Evolutionary conservation across 2,329 filamentous ascomycete species (phyloP).

Genomic region (Pezicula carpinea): DNA sequence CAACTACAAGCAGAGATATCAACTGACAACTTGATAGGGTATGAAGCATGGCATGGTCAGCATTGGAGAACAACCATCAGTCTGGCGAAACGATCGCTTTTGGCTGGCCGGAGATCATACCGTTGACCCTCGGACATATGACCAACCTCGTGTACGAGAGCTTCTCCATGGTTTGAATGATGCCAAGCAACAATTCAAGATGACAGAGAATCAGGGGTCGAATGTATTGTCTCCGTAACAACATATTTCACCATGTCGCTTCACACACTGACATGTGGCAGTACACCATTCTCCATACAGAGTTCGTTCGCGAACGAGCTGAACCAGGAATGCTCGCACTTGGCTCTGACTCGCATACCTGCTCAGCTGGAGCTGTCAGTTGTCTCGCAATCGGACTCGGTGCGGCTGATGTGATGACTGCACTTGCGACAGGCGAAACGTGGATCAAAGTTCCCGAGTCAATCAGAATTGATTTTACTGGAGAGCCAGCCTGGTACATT

Average conservation of each 20-base stretch:
- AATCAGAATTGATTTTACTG: constrained; percentile 35
- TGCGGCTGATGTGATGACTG: constrained; percentile 39
- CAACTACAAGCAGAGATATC: neutral
- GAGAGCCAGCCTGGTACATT: constrained; percentile 31
- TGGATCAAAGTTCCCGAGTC: constrained; percentile 43
- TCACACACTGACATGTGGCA: constrained; percentile 12
- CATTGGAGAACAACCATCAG: constrained; percentile 33
- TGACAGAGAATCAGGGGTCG: constrained; percentile 38
- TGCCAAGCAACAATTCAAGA: constrained; percentile 35
- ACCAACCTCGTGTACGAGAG: constrained; percentile 29
- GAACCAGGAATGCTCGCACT: constrained; percentile 40
- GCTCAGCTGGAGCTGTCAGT: constrained; percentile 36
- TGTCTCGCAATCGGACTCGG: constrained; percentile 41
- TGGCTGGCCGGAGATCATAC: constrained; percentile 46
- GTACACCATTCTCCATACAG: constrained; percentile 42
- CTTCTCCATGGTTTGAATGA: constrained; percentile 34
- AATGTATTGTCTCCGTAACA: constrained; percentile 22
- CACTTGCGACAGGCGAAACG: constrained; percentile 40
- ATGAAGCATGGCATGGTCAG: constrained; percentile 37
- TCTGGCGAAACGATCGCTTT: constrained; percentile 45
- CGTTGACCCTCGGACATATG: constrained; percentile 39
- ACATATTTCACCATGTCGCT: neutral
- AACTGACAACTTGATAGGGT: constrained; percentile 16
- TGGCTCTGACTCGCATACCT: constrained; percentile 42
- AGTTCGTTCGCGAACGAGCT: constrained; percentile 38